These are phyloP conservation scores for Podospora pseudocomata DNA, from an alignment of 495 filamentous ascomycete species.

Conservation along the genomic window DNA sequence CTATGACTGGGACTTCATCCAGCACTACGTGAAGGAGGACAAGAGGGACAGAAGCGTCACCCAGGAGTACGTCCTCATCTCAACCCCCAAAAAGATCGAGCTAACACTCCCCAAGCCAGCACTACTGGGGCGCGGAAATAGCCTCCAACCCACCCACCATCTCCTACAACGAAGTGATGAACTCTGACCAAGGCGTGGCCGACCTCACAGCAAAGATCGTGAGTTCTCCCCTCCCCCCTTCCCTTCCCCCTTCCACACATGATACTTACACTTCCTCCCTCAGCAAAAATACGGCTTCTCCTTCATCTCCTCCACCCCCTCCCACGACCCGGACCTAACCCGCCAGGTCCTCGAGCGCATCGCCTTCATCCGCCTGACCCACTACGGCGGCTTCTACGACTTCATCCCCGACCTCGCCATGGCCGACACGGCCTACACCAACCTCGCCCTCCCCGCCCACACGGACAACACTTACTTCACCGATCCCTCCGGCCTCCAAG, in stretches of 20 bases:
- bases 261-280: background rate
- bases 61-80: background rate
- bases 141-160: constrained; percentile 48
- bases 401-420: constrained; percentile 83
- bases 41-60: constrained; percentile 3
- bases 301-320: constrained; percentile 64
- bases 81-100: background rate
- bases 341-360: constrained; percentile 70
- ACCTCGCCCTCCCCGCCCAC: constrained; percentile 67
- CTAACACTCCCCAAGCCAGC: background rate
- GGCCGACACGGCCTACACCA: constrained; percentile 93
- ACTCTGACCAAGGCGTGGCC: constrained; percentile 21
- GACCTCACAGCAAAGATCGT: constrained; percentile 42
- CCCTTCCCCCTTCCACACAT: background rate
- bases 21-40: constrained; percentile 40
- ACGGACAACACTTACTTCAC: constrained; percentile 95
- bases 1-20: constrained; percentile 52
- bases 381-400: constrained; percentile 95
- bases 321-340: constrained; percentile 61
- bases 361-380: constrained; percentile 76
- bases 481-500: constrained; percentile 82
- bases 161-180: constrained; percentile 58
- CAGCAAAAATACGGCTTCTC: constrained; percentile 57
- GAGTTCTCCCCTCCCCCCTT: background rate
- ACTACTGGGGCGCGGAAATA: constrained; percentile 30